These are phyloP conservation scores for Phyllosticta citribraziliensis DNA, from an alignment of 2,329 filamentous ascomycete species.

Conservation along the genomic window DNA sequence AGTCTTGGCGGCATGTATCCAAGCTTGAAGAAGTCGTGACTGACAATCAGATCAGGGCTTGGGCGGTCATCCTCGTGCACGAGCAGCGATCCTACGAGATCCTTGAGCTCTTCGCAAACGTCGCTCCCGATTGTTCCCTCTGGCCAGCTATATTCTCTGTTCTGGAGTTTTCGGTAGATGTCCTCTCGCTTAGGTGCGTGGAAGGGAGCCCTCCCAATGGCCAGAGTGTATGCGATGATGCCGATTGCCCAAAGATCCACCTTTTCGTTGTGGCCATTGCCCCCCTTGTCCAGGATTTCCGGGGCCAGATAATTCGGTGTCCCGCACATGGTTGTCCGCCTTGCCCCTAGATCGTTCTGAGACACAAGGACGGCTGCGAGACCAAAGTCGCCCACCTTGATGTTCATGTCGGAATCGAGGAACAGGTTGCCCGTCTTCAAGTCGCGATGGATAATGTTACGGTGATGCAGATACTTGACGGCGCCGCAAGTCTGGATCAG, in stretches of 20 bases:
- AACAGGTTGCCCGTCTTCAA: conserved; percentile 98
- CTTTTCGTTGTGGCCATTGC: conserved; percentile 92
- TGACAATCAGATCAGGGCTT: conserved; percentile 66
- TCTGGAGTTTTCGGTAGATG: conserved; percentile 61
- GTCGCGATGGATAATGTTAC: conserved; percentile 93
- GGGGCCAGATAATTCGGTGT: conserved; percentile 98
- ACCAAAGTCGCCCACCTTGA: conserved; percentile 96
- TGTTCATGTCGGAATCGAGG: conserved; percentile 87
- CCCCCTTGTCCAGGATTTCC: conserved; percentile 88
- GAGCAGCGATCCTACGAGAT: conserved; percentile 66
- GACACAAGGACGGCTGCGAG: conserved; percentile 85
- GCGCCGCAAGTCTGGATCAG: conserved; percentile 91
- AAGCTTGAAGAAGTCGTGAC: conserved; percentile 68
- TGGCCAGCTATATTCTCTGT: conserved; percentile 74
- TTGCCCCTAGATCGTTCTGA: conserved; percentile 77
- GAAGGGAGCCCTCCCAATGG: conserved; percentile 92
- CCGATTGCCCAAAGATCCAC: conserved; percentile 98
- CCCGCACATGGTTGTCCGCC: conserved; percentile 87
- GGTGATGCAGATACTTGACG: conserved; percentile 94
- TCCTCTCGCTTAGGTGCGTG: conserved; percentile 84
- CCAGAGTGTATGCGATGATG: conserved; percentile 97
- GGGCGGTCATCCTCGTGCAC: conserved; percentile 66
- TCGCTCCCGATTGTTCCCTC: conserved; percentile 56
- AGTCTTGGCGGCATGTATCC: conserved; percentile 58
- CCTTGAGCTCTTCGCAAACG: conserved; percentile 66